Base-by-base conservation (phyloP, 352 stramenopile species). In the Aphanomyces stellatus region DNA sequence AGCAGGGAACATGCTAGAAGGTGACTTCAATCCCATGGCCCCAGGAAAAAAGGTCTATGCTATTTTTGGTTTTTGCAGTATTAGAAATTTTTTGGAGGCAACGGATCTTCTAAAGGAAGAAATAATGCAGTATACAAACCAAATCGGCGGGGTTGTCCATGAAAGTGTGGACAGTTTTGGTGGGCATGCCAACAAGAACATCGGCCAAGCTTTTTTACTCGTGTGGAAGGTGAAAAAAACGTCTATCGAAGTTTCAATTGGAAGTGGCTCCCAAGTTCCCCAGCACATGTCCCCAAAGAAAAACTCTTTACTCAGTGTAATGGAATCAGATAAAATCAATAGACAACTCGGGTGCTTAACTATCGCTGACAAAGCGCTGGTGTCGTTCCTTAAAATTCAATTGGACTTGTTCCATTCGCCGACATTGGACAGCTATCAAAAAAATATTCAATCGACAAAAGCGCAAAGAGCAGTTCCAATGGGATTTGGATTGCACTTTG, bases 401-500 rank as follows among this genome's bases (percentile, higher is more conserved):
- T 89, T 93, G 69, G 84, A 92, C 68, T 59, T 93, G 27, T 80
- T 91, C 65, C 90, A 92, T 53, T 62, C 61, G 88, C 30, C 76
- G 63, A 3, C 83, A 81, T 22, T 73, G 77, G 27, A 78, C 85
- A 15, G 89, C 96, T 27, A 78, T 97, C 8, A 82, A 88, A 57
- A n/a, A 81, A 90, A 19, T 96, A 97, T 69, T 82, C 87, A 0
- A 77, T 79, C 2, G 62, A 53, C 19, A 93, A 95, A 69, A 82
- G 81, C 28, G 89, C 92, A 63, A 92, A 91, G 6, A 64, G 11
- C n/a, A n/a, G n/a, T n/a, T n/a, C 56, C 78, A 61, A 97, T 98
- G 87, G 95, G 94, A 19, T 98, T 97, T 71, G 95, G 93, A 33
- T 89, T 99, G 73, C 95, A 98, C 74, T 89, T 97, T n/a, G 96